A percentile compares a stretch with the other conserved stretches of the same genome.
Conservation (phyloP, 2,329 filamentous ascomycete species). For the Gliomastix tumulicola region DNA sequence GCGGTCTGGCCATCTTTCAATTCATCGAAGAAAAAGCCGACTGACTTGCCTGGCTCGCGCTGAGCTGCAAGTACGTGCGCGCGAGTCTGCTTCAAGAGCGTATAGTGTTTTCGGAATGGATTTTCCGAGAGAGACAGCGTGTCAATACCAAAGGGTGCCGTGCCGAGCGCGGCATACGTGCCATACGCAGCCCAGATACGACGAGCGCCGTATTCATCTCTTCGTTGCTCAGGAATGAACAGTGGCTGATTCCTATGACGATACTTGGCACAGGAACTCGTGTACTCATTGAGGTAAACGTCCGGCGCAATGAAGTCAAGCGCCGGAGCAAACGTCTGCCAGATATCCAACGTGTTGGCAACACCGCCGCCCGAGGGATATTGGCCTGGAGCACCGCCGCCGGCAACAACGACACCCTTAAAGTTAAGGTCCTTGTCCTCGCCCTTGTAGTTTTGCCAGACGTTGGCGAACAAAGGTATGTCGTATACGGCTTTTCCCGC, state of each 20-base stretch:
- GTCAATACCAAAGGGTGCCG: constrained; percentile 30
- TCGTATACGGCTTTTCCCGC: constrained; percentile 23
- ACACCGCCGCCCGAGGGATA: constrained; percentile 28
- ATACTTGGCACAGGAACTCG: constrained; percentile 33
- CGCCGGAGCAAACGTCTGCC: constrained; percentile 27
- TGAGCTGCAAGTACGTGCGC: constrained; percentile 15
- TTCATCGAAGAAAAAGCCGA: constrained; percentile 31
- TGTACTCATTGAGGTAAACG: constrained; percentile 40
- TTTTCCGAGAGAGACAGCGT: constrained; percentile 8
- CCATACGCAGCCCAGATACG: constrained; percentile 33
- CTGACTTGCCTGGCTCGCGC: constrained; percentile 16
- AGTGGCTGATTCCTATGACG: constrained; percentile 27
- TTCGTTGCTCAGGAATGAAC: constrained; percentile 44
- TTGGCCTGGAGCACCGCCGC: constrained; percentile 24
- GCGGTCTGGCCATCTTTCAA: constrained; percentile 13
- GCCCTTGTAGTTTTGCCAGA: constrained; percentile 25
- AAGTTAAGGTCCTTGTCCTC: constrained; percentile 19
- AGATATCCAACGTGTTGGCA: constrained; percentile 26
- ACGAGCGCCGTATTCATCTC: constrained; percentile 36
- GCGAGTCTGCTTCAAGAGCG: not conserved
- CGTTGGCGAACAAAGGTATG: constrained; percentile 25
- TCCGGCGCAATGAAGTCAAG: constrained; percentile 41
- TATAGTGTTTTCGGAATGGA: not conserved
- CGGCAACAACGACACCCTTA: constrained; percentile 20
- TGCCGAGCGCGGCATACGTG: constrained; percentile 27